Base-by-base conservation (phyloP, 176 grass and related monocot genomes). In the Rhipidocladum racemiflorum region DNA sequence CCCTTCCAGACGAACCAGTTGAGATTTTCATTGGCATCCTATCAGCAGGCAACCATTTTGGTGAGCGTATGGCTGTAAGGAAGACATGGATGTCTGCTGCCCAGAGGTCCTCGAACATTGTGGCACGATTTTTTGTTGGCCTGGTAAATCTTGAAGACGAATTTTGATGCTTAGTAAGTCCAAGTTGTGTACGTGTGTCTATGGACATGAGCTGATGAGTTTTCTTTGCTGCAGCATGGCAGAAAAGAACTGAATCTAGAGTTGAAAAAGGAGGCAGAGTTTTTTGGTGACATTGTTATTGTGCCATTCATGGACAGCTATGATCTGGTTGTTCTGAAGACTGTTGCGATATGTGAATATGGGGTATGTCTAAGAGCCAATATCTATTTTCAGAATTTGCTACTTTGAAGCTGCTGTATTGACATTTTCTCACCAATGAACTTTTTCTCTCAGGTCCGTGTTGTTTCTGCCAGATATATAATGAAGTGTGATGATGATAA, bases 401-500 rank as follows among this genome's bases (percentile, higher is more conserved):
- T 53, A 87, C 54, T 35, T 39, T 62, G 29, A 24, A 35, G 14
- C 53, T 0, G 0, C 18, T 59, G 15, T 68, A 59, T 67, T 82
- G 24, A 68, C 46, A 72, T 43, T 18, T 68, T 15, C 30, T 57
- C 32, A 56, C 53, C 21, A 62, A 42, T 66, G 38, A 78, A 50
- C 61, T 80, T 13, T 35, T 71, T 29, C 28, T 75, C 9, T 65
- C 81, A 99, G 96, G 91, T 91, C 74, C 75, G 1, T 77, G 83
- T 81, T 30, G 91, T 91, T 51, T 95, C 96, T 64, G 91, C 96
- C 24, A 89, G 80, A 80, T 95, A 95, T 77, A 91, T 99, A 85
- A 99, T 99, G 96, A 99, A 99, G 76, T 99, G 93, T 1, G 96
- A 99, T 62, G 96, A 99, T 88, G 96, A 99, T 85, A 99, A 69